A percentile compares a stretch with the other conserved stretches of the same genome.
These are phyloP conservation scores for Peterozyma toletana DNA, from an alignment of 805 yeast species.

Conservation along the genomic window DNA sequence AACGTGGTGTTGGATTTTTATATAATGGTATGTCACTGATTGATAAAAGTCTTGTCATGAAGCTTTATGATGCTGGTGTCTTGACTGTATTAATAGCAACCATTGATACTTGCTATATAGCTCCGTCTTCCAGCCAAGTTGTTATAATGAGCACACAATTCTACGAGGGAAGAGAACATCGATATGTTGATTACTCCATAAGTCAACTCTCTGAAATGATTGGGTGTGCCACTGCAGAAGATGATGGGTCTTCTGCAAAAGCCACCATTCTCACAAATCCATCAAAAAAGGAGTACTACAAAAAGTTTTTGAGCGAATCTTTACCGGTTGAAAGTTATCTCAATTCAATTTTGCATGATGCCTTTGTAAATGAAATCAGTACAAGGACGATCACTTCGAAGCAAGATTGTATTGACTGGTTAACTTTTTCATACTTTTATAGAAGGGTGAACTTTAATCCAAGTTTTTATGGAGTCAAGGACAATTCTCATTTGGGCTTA, in stretches of 20 bases:
- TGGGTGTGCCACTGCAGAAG: slow-evolving; percentile 27
- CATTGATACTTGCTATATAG: slow-evolving; percentile 41
- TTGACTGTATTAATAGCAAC: slow-evolving; percentile 56
- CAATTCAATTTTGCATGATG: slow-evolving; percentile 52
- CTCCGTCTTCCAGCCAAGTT: slow-evolving; percentile 49
- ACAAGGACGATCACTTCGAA: slow-evolving; percentile 52
- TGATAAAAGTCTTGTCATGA: slow-evolving; percentile 52
- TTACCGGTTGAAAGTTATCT: slow-evolving; percentile 81
- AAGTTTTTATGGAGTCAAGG: slow-evolving; percentile 75
- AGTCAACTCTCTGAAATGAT: slow-evolving; percentile 62
- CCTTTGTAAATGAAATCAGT: slow-evolving; percentile 67
- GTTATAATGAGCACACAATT: slow-evolving; percentile 64
- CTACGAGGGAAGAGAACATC: slow-evolving; percentile 68
- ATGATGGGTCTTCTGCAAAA: slow-evolving; percentile 24
- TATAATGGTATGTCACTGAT: slow-evolving; percentile 47
- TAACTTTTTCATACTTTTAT: slow-evolving; percentile 78
- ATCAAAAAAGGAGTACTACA: slow-evolving; percentile 54
- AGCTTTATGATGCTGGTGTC: slow-evolving; percentile 40
- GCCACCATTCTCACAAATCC: slow-evolving; percentile 53
- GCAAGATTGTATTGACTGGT: slow-evolving; percentile 89
- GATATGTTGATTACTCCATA: slow-evolving; percentile 62
- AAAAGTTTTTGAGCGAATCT: slow-evolving; percentile 63
- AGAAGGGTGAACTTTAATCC: slow-evolving; percentile 79
- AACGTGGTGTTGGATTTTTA: slow-evolving; percentile 57
- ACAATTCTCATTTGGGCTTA: slow-evolving; percentile 56